Percentiles rank a stretch among this genome's conserved stretches.
Evolutionary conservation across 2,329 filamentous ascomycete species (phyloP).

Genomic region (Hypoxylon sp.): DNA sequence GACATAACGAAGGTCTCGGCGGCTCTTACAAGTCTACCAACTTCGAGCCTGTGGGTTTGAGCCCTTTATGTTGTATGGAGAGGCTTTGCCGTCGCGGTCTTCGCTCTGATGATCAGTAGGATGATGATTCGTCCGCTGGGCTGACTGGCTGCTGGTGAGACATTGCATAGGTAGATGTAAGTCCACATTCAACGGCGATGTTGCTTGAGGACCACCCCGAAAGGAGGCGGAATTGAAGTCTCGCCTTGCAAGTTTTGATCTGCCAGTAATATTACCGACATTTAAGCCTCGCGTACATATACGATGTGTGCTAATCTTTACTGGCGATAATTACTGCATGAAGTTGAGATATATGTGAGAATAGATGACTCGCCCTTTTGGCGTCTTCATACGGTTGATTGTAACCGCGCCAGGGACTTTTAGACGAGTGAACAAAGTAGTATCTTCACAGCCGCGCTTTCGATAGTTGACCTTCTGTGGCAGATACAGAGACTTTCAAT

Average conservation of each 20-base stretch:
- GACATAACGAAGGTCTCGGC: neutral
- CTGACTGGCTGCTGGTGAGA: neutral
- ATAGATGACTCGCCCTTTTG: neutral
- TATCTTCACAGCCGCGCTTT: slow-evolving; percentile 9
- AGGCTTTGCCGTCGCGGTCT: neutral
- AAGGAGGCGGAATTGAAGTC: neutral
- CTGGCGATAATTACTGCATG: neutral
- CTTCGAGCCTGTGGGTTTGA: neutral
- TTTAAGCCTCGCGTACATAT: neutral
- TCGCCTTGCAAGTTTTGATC: neutral
- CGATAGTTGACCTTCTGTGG: neutral
- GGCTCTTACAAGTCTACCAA: neutral
- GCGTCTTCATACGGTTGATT: neutral
- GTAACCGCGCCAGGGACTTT: neutral
- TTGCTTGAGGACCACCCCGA: neutral
- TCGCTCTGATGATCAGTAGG: neutral
- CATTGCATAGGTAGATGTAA: neutral
- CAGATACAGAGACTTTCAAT: slow-evolving; percentile 24
- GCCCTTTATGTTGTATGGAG: neutral
- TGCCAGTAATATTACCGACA: neutral
- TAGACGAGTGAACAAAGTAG: neutral
- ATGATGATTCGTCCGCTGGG: neutral
- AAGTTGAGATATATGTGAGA: neutral
- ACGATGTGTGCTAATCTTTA: neutral
- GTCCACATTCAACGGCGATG: neutral